Percentiles rank a stretch among this genome's conserved stretches.
These are phyloP conservation scores for Azolla pinnata DNA, from an alignment of 75 land plant species.

Conservation along the genomic window DNA sequence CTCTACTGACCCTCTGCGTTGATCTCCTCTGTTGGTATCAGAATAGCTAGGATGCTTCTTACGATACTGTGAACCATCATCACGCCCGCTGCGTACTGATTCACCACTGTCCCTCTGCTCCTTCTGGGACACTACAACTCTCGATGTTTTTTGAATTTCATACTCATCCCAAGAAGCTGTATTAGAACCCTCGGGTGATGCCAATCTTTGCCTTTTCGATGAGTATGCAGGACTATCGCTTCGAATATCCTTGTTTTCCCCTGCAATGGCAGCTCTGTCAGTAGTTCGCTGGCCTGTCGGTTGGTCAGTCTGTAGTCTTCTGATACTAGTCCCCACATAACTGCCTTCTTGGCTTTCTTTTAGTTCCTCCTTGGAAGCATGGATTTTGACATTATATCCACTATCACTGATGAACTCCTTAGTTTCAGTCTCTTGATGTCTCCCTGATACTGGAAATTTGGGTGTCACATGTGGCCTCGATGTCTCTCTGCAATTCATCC, in stretches of 20 bases:
- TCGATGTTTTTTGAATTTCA: background rate
- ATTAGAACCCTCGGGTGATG: slow-evolving; percentile 2
- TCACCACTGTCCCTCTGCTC: slow-evolving; percentile 2
- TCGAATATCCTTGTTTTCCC: slow-evolving; percentile 5
- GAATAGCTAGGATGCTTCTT: background rate
- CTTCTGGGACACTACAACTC: background rate
- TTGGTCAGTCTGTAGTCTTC: too few species aligned
- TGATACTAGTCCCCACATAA: too few species aligned
- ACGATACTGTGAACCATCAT: background rate
- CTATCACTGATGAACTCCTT: too few species aligned
- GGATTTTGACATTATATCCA: too few species aligned
- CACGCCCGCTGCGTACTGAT: background rate
- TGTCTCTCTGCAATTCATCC: too few species aligned
- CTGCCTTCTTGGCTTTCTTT: too few species aligned
- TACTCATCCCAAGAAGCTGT: slow-evolving; percentile 5
- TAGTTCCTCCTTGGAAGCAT: too few species aligned
- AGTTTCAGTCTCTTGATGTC: too few species aligned
- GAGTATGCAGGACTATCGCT: background rate
- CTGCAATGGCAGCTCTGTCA: too few species aligned
- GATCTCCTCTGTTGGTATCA: background rate
- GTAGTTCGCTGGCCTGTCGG: too few species aligned
- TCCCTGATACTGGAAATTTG: too few species aligned
- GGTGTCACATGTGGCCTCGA: too few species aligned
- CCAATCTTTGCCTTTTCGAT: slow-evolving; percentile 6
- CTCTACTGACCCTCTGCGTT: background rate